Evolutionary conservation across 2,329 filamentous ascomycete genomes (phyloP).

Genomic region (Penicillium sp.): DNA sequence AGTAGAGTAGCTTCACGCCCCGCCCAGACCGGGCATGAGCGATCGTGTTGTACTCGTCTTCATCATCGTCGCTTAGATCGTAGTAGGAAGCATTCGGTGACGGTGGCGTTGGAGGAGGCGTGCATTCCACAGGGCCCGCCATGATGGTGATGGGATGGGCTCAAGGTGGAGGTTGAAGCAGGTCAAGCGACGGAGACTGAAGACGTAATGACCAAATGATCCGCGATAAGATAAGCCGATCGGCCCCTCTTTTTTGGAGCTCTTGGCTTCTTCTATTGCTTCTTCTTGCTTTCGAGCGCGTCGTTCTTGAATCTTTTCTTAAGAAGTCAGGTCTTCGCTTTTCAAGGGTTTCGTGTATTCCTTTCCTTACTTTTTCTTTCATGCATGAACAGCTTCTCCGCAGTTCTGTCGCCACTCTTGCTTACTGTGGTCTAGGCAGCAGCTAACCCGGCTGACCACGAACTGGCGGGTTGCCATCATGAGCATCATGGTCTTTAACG

Average conservation of each 20-base stretch:
- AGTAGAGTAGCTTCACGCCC: slow-evolving; percentile 91
- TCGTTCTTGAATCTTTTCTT: not conserved
- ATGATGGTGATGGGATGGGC: slow-evolving; percentile 21
- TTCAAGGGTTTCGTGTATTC: not conserved
- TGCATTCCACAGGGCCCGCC: slow-evolving; percentile 37
- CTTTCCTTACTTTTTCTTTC: not conserved
- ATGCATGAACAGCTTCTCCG: not conserved
- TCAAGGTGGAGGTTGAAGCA: slow-evolving; percentile 8
- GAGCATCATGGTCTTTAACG: not conserved
- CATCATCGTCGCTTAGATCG: slow-evolving; percentile 94
- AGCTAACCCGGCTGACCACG: slow-evolving; percentile 6
- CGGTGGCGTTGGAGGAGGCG: slow-evolving; percentile 48
- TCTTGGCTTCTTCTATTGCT: not conserved
- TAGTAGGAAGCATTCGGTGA: slow-evolving; percentile 90
- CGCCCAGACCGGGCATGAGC: slow-evolving; percentile 73
- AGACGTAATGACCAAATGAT: slow-evolving; percentile 28
- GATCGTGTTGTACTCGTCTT: slow-evolving; percentile 90
- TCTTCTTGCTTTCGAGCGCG: not conserved
- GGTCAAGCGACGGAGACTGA: not conserved
- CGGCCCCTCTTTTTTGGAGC: slow-evolving; percentile 1
- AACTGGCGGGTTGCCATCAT: not conserved
- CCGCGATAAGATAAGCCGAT: slow-evolving; percentile 20
- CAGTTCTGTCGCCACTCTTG: not conserved
- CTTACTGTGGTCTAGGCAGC: slow-evolving; percentile 13
- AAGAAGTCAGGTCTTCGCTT: not conserved